Evolutionary conservation across 2,329 filamentous ascomycete species (phyloP), one percentile per base, ranked within the genome.

Genomic region (Metarhizium guizhouense): DNA sequence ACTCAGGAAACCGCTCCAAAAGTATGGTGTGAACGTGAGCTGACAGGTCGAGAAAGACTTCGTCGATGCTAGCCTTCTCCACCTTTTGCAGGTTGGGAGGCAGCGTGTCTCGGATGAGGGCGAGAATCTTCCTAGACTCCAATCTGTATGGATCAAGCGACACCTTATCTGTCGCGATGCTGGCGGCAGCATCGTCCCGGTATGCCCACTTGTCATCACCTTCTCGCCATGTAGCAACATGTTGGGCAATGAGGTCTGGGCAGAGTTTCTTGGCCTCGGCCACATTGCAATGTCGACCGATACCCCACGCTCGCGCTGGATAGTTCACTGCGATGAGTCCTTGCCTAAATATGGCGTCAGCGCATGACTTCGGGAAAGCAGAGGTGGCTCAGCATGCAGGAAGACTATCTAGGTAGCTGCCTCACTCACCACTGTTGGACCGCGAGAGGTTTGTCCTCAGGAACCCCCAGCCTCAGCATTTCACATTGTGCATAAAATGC

Each of bases 401-500:
- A 16, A 40, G 38, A 14, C 48, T 53, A 25, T 25, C 25, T 25
- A 25, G 25, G 25, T 3, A 51, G 32, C 10, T 11, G 6, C n/a
- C 3, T 2, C 3, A 34, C 71, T 59, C 73, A 86, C 88, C 89
- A 97, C 77, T 97, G 93, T 67, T 95, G 92, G 20, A 99, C 94
- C 1, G 91, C 94, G 29, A 99, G 80, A 10, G 94, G 94, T 61
- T 85, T 81, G 56, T 90, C 82, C 58, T 89, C 85, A 14, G 86
- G 76, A 11, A 88, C 75, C 13, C 85, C 85, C 48, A 97, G 78
- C 7, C 94, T 84, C 10, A 96, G 85, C 81, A 92, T 95, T 73
- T 99, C 94, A 68, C 91, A 96, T 75, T 99, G 94, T 3, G 88
- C 88, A 70, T 99, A 99, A 72, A 99, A 99, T 43, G 93, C 93